These are phyloP conservation scores for Rhazya stricta DNA, from an alignment of 257 asterid species.

Conservation along the genomic window DNA sequence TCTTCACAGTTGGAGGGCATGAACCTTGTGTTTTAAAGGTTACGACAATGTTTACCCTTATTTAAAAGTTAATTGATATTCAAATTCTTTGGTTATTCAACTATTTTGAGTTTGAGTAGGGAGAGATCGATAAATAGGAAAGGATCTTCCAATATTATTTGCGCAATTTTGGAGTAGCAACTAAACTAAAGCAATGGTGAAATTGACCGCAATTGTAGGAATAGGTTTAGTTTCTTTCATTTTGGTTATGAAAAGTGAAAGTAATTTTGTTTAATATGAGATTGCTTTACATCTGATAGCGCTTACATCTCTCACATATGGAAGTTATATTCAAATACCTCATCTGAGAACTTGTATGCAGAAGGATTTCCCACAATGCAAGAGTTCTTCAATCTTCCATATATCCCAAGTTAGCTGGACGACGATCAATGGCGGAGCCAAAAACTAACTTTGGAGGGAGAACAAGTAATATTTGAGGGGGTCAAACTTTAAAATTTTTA, in stretches of 20 bases:
- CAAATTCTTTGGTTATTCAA: too few species aligned
- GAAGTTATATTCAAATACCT: constrained; percentile 5
- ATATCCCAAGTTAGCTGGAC: constrained; percentile 4
- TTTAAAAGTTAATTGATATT: too few species aligned
- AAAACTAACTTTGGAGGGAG: too few species aligned
- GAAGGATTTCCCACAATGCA: background rate
- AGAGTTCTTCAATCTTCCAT: constrained; percentile 4
- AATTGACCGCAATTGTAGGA: background rate
- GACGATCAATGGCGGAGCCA: too few species aligned
- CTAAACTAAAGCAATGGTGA: background rate
- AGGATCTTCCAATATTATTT: too few species aligned
- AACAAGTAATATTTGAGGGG: too few species aligned
- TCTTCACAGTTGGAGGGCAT: too few species aligned
- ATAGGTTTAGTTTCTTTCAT: background rate
- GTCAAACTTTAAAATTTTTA: too few species aligned
- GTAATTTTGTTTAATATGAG: background rate
- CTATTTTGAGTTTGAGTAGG: too few species aligned
- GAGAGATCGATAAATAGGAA: too few species aligned
- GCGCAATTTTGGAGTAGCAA: background rate
- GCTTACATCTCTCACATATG: background rate
- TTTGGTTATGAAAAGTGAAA: background rate
- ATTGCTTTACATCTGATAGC: background rate
- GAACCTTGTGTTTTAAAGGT: too few species aligned
- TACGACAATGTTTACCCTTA: too few species aligned
- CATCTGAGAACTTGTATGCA: constrained; percentile 1